Evolutionary conservation across 148 eudicot species (phyloP).

Genomic region (Chenopodium album): DNA sequence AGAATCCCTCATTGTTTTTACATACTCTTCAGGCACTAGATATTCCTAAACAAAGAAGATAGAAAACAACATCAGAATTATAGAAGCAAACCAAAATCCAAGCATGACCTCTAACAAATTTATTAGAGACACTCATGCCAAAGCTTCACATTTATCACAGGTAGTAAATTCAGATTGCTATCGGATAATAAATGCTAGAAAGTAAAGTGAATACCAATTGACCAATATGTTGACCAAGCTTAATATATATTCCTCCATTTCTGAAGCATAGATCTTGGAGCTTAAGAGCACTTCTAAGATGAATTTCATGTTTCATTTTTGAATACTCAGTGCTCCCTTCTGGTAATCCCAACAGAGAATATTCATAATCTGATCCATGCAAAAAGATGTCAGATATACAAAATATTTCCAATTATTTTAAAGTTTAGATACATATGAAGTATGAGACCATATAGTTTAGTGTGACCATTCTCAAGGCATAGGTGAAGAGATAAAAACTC

Average conservation of each 20-base stretch:
- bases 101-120: neutral
- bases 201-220: slow-evolving; percentile 67
- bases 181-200: slow-evolving; percentile 4
- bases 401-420: no score
- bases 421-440: neutral
- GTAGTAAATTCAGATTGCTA: slow-evolving; percentile 1
- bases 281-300: slow-evolving; percentile 72
- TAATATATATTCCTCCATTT: slow-evolving; percentile 97
- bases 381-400: slow-evolving; percentile 15
- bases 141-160: neutral
- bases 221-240: slow-evolving; percentile 94
- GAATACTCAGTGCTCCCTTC: slow-evolving; percentile 76
- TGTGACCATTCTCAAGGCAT: neutral
- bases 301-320: slow-evolving; percentile 73
- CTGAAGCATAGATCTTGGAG: slow-evolving; percentile 88
- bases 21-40: slow-evolving; percentile 87
- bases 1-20: slow-evolving; percentile 74
- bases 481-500: neutral
- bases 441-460: neutral
- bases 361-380: slow-evolving; percentile 65
- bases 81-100: neutral
- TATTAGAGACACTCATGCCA: neutral
- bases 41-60: slow-evolving; percentile 58
- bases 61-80: slow-evolving; percentile 25
- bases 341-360: slow-evolving; percentile 80